Evolutionary conservation across 176 grass and related monocot species (phyloP), one percentile per base, ranked within the genome.

Genomic region (Tillandsia leiboldiana): DNA sequence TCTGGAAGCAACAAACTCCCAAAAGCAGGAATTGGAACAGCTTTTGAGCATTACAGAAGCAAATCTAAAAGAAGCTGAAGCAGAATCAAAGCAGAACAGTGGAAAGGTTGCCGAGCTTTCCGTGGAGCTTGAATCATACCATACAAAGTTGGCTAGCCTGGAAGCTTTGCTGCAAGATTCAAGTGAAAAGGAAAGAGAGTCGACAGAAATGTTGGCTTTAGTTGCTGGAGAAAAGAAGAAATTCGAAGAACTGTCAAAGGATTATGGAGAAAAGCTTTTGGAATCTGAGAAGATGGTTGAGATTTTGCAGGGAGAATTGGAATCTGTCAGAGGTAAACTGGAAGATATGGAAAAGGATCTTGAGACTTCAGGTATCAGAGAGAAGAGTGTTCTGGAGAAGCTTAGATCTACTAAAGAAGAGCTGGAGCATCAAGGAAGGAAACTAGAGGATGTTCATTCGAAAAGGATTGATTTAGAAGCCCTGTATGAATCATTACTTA

Each of bases 381-480:
- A 87, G 72, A 72, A 51, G 23, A 73, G 72, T 1, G 67, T 88
- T 49, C 70, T 91, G 70, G 82, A 91, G 53, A 91, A 83, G 68
- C 85, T 91, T 69, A 88, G 79, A 85, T 87, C 73, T 72, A 70
- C 82, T 50, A 76, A 84, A 57, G 79, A 93, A 64, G 73, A 92
- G 66, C 73, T 96, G 72, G 88, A 89, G 81, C 83, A 92, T 85
- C 83, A 78, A 56, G 73, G 66, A 42, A 92, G 79, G 57, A 76
- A 64, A 70, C 72, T 92, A 53, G 86, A 96, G 53, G 83, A 96
- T 73, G 78, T 83, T 71, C 75, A 78, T 70, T 83, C 83, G 53
- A 91, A 88, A 85, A 96, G 85, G 70, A 51, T 85, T 48, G 85
- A 96, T 53, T 70, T 89, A 61, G 86, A 91, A 64, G 48, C 78